Evolutionary conservation across 768 basidiomycete genomes (phyloP).

Genomic region (Amanita phalloides): DNA sequence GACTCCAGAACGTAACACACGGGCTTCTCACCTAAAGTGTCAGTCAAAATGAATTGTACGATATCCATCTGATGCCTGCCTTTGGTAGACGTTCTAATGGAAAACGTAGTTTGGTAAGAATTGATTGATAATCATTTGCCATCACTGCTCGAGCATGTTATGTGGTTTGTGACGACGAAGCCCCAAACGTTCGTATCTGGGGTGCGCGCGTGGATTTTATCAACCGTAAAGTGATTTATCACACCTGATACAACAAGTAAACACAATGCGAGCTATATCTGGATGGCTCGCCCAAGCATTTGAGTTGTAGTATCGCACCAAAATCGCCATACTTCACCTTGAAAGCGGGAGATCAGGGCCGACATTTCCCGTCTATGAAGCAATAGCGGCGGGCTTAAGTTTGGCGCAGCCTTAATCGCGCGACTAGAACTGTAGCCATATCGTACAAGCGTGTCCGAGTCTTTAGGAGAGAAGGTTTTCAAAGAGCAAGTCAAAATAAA

Average conservation of each 20-base stretch:
- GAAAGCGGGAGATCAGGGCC: background rate
- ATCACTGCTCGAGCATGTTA: background rate
- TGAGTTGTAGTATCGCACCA: background rate
- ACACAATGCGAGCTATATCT: background rate
- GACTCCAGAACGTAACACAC: background rate
- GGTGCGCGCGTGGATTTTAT: background rate
- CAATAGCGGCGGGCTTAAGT: background rate
- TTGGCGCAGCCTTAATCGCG: no score
- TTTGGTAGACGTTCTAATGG: background rate
- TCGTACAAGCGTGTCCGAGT: background rate
- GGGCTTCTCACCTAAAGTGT: background rate
- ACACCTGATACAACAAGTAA: slow-evolving; percentile 1
- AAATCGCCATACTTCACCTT: background rate
- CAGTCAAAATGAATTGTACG: background rate
- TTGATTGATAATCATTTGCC: background rate
- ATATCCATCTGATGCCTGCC: slow-evolving; percentile 1
- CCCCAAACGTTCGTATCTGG: background rate
- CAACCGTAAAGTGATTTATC: background rate
- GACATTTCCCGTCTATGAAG: background rate
- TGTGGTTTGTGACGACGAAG: no score
- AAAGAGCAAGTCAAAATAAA: background rate
- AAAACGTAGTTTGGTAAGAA: background rate
- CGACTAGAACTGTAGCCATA: background rate
- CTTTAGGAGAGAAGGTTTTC: background rate
- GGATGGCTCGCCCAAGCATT: background rate